A percentile compares a stretch with the other conserved stretches of the same genome.
phyloP scores from a whole-genome alignment of 768 basidiomycete species.

The Xanthoconium stramineum region DNA sequence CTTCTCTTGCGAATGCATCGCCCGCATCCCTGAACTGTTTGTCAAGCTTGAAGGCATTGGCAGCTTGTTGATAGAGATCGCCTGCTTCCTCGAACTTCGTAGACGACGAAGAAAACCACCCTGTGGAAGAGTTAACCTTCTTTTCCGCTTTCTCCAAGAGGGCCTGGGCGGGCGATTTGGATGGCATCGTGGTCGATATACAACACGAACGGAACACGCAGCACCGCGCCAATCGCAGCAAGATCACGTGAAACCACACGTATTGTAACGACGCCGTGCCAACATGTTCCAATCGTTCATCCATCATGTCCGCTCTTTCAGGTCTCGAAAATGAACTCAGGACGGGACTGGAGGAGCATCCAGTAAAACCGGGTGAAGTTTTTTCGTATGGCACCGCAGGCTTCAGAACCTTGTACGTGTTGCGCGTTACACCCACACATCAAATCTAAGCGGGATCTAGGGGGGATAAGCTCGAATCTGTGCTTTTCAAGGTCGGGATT shows the following conservation, averaged over 20 bases:
- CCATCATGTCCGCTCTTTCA: slow-evolving; percentile 34
- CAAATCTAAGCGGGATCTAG: slow-evolving; percentile 36
- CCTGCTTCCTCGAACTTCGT: slow-evolving; percentile 94
- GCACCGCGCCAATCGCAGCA: neutral
- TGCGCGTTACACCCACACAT: neutral
- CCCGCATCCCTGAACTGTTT: slow-evolving; percentile 91
- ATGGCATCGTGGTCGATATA: slow-evolving; percentile 45
- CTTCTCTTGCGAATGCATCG: slow-evolving; percentile 88
- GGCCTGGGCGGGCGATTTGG: slow-evolving; percentile 74
- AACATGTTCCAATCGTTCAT: neutral
- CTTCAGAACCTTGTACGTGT: slow-evolving; percentile 82
- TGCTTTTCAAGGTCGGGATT: slow-evolving; percentile 91
- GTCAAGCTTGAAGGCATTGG: slow-evolving; percentile 90
- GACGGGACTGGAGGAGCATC: slow-evolving; percentile 56
- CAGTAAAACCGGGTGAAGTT: slow-evolving; percentile 62
- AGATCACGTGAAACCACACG: slow-evolving; percentile 15
- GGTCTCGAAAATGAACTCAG: slow-evolving; percentile 42
- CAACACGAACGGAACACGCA: neutral
- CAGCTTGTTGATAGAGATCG: slow-evolving; percentile 92
- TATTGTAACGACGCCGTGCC: neutral
- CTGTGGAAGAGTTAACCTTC: slow-evolving; percentile 76
- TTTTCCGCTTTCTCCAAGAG: slow-evolving; percentile 89
- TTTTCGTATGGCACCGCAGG: slow-evolving; percentile 95
- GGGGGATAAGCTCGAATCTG: slow-evolving; percentile 72
- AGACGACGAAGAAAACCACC: slow-evolving; percentile 85